A percentile compares a stretch with the other conserved stretches of the same genome.
Evolutionary conservation across 208 protist species (phyloP).

Genomic region (Leishmania tarentolae): DNA sequence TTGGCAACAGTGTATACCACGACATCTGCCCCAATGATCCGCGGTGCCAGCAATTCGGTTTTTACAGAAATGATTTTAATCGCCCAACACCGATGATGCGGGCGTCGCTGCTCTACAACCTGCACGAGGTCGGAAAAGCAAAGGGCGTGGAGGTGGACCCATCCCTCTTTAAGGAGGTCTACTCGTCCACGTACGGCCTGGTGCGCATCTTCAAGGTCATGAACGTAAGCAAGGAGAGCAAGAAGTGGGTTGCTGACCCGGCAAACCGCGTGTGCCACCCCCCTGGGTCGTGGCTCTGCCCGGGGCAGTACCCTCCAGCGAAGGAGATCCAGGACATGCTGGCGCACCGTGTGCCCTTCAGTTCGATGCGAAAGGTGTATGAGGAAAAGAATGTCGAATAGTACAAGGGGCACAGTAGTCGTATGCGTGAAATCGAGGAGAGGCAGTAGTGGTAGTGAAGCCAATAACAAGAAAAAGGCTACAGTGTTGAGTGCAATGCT

Average conservation of each 20-base stretch:
- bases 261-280: slow-evolving; percentile 52
- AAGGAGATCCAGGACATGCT: slow-evolving; percentile 72
- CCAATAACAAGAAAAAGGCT: not conserved
- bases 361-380: slow-evolving; percentile 47
- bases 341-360: slow-evolving; percentile 53
- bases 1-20: slow-evolving; percentile 79
- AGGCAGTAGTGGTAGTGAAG: not conserved
- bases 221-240: slow-evolving; percentile 73
- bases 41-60: slow-evolving; percentile 53
- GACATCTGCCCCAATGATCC: slow-evolving; percentile 79
- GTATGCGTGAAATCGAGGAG: not conserved
- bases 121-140: slow-evolving; percentile 29
- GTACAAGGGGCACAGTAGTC: slow-evolving; percentile 58
- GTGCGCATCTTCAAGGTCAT: slow-evolving; percentile 97
- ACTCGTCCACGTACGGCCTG: slow-evolving; percentile 95
- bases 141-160: slow-evolving; percentile 17
- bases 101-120: slow-evolving; percentile 65
- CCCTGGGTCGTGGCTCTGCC: slow-evolving; percentile 68
- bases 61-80: slow-evolving; percentile 20
- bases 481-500: not conserved
- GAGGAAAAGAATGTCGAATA: slow-evolving; percentile 37
- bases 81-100: slow-evolving; percentile 54
- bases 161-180: slow-evolving; percentile 83
- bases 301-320: slow-evolving; percentile 75
- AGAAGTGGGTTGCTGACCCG: slow-evolving; percentile 62